A percentile compares a stretch with the other conserved stretches of the same genome.
These are phyloP conservation scores for Eutypella sp. DNA, from an alignment of 2,329 filamentous ascomycete genomes.

Conservation along the genomic window DNA sequence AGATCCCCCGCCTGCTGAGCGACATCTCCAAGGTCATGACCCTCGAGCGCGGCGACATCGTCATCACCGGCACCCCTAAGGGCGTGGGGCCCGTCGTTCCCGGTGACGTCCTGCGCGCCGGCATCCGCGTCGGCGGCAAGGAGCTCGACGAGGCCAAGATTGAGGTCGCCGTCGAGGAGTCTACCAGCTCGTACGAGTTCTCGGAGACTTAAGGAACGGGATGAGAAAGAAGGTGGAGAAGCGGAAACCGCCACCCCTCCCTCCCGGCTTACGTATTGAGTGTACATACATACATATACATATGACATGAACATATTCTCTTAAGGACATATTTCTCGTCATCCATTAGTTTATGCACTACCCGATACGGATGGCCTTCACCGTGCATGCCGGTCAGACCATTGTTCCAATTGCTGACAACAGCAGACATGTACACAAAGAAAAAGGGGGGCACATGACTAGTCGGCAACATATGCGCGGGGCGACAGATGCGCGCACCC, in stretches of 20 bases:
- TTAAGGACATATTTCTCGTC: no score
- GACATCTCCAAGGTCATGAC: slow-evolving; percentile 96
- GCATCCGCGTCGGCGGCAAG: slow-evolving; percentile 72
- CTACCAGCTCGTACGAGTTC: slow-evolving; percentile 72
- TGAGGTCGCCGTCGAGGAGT: slow-evolving; percentile 78
- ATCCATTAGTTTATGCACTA: no score
- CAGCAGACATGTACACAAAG: not conserved
- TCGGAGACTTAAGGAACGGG: slow-evolving; percentile 53
- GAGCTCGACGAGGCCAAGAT: slow-evolving; percentile 82
- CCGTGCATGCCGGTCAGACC: no score
- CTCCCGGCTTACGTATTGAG: not conserved
- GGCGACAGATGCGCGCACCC: no score
- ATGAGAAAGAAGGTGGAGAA: not conserved
- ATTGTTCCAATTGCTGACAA: not conserved
- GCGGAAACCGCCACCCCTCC: no score
- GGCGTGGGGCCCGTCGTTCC: slow-evolving; percentile 82
- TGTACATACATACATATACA: not conserved
- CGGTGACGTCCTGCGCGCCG: slow-evolving; percentile 83
- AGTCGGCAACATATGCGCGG: no score
- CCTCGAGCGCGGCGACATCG: slow-evolving; percentile 83
- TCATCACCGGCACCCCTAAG: slow-evolving; percentile 96
- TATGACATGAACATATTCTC: not conserved
- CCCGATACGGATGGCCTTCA: no score
- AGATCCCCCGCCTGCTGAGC: slow-evolving; percentile 78
- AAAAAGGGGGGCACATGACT: not conserved